These are phyloP conservation scores for Vigna unguiculata DNA, from an alignment of 306 rosid genomes.

Conservation along the genomic window DNA sequence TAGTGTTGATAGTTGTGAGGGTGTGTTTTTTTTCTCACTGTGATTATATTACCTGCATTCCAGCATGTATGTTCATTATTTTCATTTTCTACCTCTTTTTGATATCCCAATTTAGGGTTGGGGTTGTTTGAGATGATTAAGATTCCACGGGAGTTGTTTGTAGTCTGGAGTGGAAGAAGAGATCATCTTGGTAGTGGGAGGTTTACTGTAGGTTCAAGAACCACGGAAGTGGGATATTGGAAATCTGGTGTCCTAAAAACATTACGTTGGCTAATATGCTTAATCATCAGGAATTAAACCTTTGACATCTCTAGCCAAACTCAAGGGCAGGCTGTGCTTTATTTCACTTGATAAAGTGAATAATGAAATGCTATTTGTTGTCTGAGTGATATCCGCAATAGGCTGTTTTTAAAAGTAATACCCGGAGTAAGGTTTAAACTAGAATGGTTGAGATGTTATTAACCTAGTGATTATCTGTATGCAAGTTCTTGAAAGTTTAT, in stretches of 20 bases:
- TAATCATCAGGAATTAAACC: neutral
- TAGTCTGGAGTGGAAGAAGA: neutral
- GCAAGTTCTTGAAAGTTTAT: neutral
- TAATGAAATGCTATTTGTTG: neutral
- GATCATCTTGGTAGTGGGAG: neutral
- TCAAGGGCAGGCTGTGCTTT: neutral
- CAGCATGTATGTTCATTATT: neutral
- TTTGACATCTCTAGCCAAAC: neutral
- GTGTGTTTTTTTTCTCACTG: neutral
- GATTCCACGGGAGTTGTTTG: neutral
- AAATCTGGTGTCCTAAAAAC: neutral
- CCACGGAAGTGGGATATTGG: neutral
- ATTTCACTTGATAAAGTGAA: neutral
- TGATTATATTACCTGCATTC: neutral
- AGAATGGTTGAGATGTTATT: neutral
- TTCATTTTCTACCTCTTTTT: neutral
- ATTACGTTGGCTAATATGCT: neutral
- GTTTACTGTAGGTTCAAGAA: neutral
- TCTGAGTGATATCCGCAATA: neutral
- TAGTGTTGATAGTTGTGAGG: neutral
- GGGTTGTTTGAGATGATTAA: constrained; percentile 3
- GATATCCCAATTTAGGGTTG: neutral
- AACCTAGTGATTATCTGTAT: neutral
- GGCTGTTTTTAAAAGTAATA: neutral
- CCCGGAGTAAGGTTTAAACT: neutral